These are phyloP conservation scores for Helianthus annuus DNA, from an alignment of 129 eudicot species.

Conservation along the genomic window HanXRQr2.0-SUNRISE NC_035440.2:140164695-140165194, in stretches of 20 bases:
- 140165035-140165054: neutral
- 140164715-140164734: slow-evolving; percentile 25
- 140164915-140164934: slow-evolving; percentile 54
- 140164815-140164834: slow-evolving; percentile 22
- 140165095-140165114: neutral
- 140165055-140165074: neutral
- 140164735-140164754: slow-evolving; percentile 48
- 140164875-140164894: slow-evolving; percentile 31
- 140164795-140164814: slow-evolving; percentile 38
- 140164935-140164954: slow-evolving; percentile 45
- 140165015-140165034: neutral
- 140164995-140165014: neutral
- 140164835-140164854: slow-evolving; percentile 20
- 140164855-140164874: neutral
- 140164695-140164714: neutral
- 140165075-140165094: neutral
- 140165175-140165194: too few species aligned
- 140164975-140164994: slow-evolving; percentile 1
- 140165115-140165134: neutral
- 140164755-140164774: slow-evolving; percentile 33
- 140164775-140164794: slow-evolving; percentile 33
- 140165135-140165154: neutral
- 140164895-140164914: slow-evolving; percentile 64
- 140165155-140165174: too few species aligned
- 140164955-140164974: slow-evolving; percentile 51